These are phyloP conservation scores for Pontederia crassipes DNA, from an alignment of 176 grass and related monocot genomes.

Conservation along the genomic window DNA sequence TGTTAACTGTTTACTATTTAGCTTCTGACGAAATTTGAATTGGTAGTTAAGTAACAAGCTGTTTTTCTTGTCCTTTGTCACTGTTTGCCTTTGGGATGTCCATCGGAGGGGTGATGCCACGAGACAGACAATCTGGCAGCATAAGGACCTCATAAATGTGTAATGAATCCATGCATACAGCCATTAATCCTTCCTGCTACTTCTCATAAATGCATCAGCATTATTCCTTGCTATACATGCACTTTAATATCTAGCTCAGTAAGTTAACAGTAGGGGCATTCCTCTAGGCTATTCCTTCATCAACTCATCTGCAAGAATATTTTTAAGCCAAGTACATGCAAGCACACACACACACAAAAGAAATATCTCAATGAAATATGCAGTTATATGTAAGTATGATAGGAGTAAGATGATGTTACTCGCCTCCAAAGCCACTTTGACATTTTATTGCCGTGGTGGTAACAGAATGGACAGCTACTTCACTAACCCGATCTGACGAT, in stretches of 20 bases:
- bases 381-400: too few relatives aligned
- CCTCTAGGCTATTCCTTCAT: neutral
- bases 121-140: constrained; percentile 1
- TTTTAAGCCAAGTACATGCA: neutral
- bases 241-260: neutral
- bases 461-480: neutral
- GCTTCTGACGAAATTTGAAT: neutral
- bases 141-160: neutral
- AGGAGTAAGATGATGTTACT: too few relatives aligned
- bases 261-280: neutral
- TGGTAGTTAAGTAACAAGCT: neutral
- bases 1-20: neutral
- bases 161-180: neutral
- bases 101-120: neutral
- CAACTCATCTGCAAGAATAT: neutral
- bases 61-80: constrained; percentile 7
- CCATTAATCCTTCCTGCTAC: neutral
- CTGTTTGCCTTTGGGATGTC: neutral
- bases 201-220: neutral
- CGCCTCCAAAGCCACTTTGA: neutral
- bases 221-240: neutral
- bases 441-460: constrained; percentile 7
- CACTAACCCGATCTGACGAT: constrained; percentile 3
- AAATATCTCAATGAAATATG: too few relatives aligned
- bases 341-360: neutral